Percentiles rank a stretch among this genome's conserved stretches.
phyloP scores from a whole-genome alignment of 106 monocot species.

The Platanthera zijinensis region DNA sequence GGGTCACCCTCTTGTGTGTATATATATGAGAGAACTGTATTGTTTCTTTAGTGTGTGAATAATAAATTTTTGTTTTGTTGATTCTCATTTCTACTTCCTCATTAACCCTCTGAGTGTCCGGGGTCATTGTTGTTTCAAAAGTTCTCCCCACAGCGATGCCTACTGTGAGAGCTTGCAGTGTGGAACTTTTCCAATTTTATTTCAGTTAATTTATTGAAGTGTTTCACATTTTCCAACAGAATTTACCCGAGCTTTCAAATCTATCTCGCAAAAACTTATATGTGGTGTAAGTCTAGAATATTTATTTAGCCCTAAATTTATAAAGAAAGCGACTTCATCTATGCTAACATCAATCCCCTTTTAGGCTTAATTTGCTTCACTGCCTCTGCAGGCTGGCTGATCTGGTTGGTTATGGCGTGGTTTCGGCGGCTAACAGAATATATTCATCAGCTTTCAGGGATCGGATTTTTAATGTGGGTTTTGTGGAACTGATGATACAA shows the following conservation, averaged over 20 bases:
- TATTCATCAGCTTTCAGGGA: constrained; percentile 46
- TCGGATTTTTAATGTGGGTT: constrained; percentile 31
- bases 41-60: too few species aligned
- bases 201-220: too few species aligned
- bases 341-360: background rate
- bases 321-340: background rate
- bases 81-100: too few species aligned
- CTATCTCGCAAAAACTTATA: background rate
- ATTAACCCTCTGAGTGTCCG: too few species aligned
- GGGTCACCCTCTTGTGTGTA: too few species aligned
- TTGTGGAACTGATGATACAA: constrained; percentile 55
- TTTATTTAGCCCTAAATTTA: background rate
- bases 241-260: background rate
- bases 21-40: too few species aligned
- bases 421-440: constrained; percentile 46
- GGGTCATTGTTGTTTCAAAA: too few species aligned
- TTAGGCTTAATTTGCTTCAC: background rate
- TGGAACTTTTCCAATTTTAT: too few species aligned
- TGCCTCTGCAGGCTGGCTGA: constrained; percentile 51
- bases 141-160: too few species aligned
- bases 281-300: background rate
- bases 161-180: too few species aligned
- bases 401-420: constrained; percentile 80
- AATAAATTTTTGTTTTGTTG: too few species aligned
- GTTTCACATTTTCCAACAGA: too few species aligned